phyloP scores from a whole-genome alignment of 192 early-diverging fungal species.

The Powellomyces hirtus region DNA sequence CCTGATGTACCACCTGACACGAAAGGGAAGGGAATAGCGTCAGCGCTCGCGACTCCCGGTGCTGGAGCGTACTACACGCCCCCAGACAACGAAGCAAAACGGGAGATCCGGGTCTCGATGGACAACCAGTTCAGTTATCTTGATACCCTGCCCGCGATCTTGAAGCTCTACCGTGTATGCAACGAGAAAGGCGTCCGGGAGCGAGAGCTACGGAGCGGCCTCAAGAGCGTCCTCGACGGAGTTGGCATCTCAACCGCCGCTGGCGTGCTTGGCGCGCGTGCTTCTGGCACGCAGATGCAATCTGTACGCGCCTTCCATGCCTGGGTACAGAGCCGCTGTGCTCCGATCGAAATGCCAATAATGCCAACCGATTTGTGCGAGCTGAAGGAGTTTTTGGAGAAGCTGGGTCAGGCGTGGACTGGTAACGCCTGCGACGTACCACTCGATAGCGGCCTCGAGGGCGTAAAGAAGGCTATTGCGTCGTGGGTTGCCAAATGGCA shows the following conservation, averaged over 20 bases:
- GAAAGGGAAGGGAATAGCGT: not conserved
- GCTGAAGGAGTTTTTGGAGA: not conserved
- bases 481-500: not conserved
- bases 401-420: too few relatives aligned
- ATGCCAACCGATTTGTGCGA: not conserved
- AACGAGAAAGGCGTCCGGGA: not conserved
- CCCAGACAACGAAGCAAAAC: not conserved
- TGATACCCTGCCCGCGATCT: not conserved
- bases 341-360: not conserved
- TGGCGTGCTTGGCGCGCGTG: not conserved
- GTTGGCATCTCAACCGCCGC: not conserved
- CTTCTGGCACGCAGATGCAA: not conserved
- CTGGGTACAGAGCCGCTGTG: not conserved
- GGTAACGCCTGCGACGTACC: not conserved
- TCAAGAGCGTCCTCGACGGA: not conserved
- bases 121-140: not conserved
- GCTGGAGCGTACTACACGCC: not conserved
- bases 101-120: not conserved
- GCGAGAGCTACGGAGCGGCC: not conserved
- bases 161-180: not conserved
- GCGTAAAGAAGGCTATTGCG: not conserved
- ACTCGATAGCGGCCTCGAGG: not conserved
- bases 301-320: not conserved
- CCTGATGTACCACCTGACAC: not conserved
- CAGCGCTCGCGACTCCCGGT: not conserved